A percentile compares a stretch with the other conserved stretches of the same genome.
Conservation (phyloP, 352 stramenopile species). For the Phytopythium delawarense region DNA sequence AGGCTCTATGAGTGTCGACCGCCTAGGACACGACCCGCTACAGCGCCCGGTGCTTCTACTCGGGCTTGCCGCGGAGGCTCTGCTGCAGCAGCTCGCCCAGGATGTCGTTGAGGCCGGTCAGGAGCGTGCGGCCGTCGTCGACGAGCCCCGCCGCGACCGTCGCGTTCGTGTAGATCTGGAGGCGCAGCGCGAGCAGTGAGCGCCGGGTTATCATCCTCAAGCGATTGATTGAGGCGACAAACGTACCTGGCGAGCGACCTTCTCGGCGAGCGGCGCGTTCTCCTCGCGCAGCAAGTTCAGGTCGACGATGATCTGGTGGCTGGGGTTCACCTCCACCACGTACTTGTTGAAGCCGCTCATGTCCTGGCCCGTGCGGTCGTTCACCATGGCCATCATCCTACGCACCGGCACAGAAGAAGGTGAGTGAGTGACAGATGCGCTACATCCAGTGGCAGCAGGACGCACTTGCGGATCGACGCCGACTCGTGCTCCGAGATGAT, state of each 20-base stretch:
- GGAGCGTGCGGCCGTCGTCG: constrained; percentile 96
- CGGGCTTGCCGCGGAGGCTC: constrained; percentile 57
- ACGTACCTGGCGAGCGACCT: constrained; percentile 72
- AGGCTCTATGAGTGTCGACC: too few species aligned
- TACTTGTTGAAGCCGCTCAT: constrained; percentile 83
- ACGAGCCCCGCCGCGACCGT: constrained; percentile 97
- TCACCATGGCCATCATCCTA: constrained; percentile 99
- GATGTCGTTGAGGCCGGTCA: constrained; percentile 96
- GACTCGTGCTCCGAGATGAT: constrained; percentile 99
- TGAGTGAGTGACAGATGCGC: constrained; percentile 4
- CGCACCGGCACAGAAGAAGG: not conserved
- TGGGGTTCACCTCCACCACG: constrained; percentile 98
- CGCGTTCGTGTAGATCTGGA: constrained; percentile 98
- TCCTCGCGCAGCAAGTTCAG: constrained; percentile 85
- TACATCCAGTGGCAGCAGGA: not conserved
- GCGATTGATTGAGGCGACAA: not conserved
- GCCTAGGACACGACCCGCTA: too few species aligned
- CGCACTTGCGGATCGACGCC: constrained; percentile 91
- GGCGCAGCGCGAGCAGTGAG: constrained; percentile 6
- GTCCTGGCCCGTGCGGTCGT: constrained; percentile 66
- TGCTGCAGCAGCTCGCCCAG: constrained; percentile 83
- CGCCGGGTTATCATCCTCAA: too few species aligned
- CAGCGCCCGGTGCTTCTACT: constrained; percentile 8
- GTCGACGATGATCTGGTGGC: constrained; percentile 95
- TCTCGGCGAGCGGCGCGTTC: constrained; percentile 83